Conservation (phyloP, 306 rosid genomes). For the Pueraria montana region DNA sequence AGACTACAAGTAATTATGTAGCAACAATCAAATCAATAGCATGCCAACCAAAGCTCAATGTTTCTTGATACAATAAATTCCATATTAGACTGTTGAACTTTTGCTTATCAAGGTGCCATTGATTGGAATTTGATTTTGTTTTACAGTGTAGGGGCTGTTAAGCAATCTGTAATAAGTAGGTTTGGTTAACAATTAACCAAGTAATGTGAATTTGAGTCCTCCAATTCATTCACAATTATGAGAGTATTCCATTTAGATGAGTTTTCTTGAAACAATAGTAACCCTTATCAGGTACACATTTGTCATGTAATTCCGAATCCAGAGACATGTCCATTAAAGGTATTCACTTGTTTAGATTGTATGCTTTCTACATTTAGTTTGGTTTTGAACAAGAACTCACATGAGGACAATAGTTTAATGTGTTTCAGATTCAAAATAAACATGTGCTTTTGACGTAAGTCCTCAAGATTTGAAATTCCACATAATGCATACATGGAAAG, state of each 20-base stretch:
- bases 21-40: background rate
- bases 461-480: background rate
- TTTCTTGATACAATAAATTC: background rate
- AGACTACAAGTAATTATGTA: background rate
- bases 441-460: background rate
- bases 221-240: background rate
- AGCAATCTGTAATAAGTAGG: background rate
- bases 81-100: background rate
- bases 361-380: background rate
- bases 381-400: background rate
- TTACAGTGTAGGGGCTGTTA: background rate
- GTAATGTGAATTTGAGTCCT: background rate
- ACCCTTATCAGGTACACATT: background rate
- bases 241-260: background rate
- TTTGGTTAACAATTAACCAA: slow-evolving; percentile 3
- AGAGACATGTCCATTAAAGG: background rate
- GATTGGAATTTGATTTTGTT: slow-evolving; percentile 14
- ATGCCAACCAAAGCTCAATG: background rate
- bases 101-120: background rate
- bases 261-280: background rate
- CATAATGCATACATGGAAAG: background rate
- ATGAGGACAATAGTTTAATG: background rate
- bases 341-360: background rate
- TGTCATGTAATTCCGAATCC: background rate
- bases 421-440: background rate